Evolutionary conservation across 495 filamentous ascomycete genomes (phyloP), one percentile per base, ranked within the genome.

Genomic region (Chaetomidium leptoderma): DNA sequence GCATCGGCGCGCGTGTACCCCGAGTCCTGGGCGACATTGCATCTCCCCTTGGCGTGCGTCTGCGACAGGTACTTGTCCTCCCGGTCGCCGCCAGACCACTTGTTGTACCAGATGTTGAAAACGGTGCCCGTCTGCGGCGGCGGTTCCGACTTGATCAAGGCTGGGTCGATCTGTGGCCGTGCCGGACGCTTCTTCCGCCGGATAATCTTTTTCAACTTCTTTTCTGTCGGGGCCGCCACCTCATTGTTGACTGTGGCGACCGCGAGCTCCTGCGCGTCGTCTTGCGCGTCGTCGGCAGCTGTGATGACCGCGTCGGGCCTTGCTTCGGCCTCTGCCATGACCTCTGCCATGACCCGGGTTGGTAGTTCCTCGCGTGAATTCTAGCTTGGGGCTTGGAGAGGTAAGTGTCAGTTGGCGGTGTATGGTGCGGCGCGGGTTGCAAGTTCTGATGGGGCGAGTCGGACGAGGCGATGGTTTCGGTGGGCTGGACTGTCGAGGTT

Each of bases 11-110:
- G 81, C 9, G 93, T 98, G 67, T 95, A 97, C 14, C 93, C 93
- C 10, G 80, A 83, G 69, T 98, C 93, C 36, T 75, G 80, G 3
- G 84, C 83, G 29, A 97, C 77, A 66, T 90, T 91, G 75, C 91
- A 96, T 32, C 95, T 85, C 5, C 81, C 81, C 30, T 83, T 78
- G 0, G 93, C 92, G 48, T 72, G 63, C 1, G 74, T 78, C 66
- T 96, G 87, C 17, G 85, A 86, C 6, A 88, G 81, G 63, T 93
- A 91, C 57, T 88, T 87, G 76, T 96, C 92, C 63, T 96, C 92
- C 40, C 92, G 85, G 70, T 98, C 92, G 56, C 95, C 92, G 49
- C 92, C 93, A 6, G 83, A 84, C 91, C 91, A 96, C 71, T 95
- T 96, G 74, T 93, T 95, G 70, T 95, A 92, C 66, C 66, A 71